Base-by-base conservation (phyloP, 1,284 basidiomycete genomes). In the Dichomitus squalens region DNA sequence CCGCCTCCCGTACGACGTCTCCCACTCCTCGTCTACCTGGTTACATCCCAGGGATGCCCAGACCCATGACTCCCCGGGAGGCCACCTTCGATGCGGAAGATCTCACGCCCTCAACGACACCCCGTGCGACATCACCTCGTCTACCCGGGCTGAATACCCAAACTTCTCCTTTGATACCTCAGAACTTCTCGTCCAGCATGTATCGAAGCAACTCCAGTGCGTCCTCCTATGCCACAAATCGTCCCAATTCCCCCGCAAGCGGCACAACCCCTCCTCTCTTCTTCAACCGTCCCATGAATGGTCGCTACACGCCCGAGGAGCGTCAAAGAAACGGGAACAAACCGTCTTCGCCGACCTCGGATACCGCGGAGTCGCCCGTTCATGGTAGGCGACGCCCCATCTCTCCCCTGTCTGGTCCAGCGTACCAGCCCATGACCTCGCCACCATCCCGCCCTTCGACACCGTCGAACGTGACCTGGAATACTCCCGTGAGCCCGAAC, bases 41-140 rank as follows among this genome's bases (percentile, higher is more conserved):
- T n/a, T 93, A 93, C 72, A 85, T 92, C 56, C 90, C 90, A 35
- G 90, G 91, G 5, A 93, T 93, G 91, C 88, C 88, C 33, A 79
- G 90, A 46, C 91, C 91, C 12, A 91, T 92, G 86, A 93, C 91
- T 9, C 90, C 90, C 21, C 84, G 83, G 57, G 87, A 90, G 59
- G 72, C 72, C 4, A 68, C 72, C 23, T 74, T 83, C 48, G 90
- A 90, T 53, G 68, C 79, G 40, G 90, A 92, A 56, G 88, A 90
- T 57, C 79, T 81, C 64, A 75, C 77, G 11, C 83, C 87, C 27
- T 88, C 88, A n/a, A 87, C 86, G 20, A 93, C 90, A 2, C 90
- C 90, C 55, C 86, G 90, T 58, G 90, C 91, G 16, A 85, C 84
- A 23, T 85, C 87, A 3, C 87, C 89, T 38, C 66, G 77, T 64